phyloP scores from a whole-genome alignment of 1,284 basidiomycete species.

The Pseudozyma tsukubaensis region DNA sequence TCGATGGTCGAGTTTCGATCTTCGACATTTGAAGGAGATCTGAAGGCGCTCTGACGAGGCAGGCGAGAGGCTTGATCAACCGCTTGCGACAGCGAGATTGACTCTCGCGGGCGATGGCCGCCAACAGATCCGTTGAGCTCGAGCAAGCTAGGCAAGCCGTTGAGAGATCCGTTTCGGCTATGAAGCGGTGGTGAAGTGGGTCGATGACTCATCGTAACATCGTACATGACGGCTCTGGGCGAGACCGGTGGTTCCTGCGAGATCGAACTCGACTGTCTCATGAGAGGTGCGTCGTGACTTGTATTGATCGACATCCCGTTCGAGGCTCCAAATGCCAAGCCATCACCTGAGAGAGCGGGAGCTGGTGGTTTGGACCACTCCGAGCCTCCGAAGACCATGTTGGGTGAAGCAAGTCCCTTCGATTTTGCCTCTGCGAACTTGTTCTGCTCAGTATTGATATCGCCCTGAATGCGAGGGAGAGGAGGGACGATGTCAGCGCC shows the following conservation, averaged over 20 bases:
- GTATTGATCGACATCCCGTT: slow-evolving; percentile 3
- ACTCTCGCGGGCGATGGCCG: slow-evolving; percentile 32
- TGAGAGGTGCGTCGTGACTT: slow-evolving; percentile 2
- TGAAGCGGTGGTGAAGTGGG: slow-evolving; percentile 58
- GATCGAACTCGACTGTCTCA: slow-evolving; percentile 13
- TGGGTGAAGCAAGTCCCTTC: slow-evolving; percentile 41
- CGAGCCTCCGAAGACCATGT: slow-evolving; percentile 20
- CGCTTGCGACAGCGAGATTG: slow-evolving; percentile 48
- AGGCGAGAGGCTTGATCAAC: slow-evolving; percentile 36
- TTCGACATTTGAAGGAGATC: slow-evolving; percentile 13
- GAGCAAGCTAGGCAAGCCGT: slow-evolving; percentile 51
- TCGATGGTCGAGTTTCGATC: slow-evolving; percentile 12
- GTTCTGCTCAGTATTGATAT: slow-evolving; percentile 5
- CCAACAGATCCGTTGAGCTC: slow-evolving; percentile 37
- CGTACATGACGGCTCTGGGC: slow-evolving; percentile 60
- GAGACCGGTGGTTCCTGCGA: slow-evolving; percentile 30
- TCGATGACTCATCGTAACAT: slow-evolving; percentile 61
- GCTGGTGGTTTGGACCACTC: slow-evolving; percentile 19
- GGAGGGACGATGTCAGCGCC: slow-evolving; percentile 18
- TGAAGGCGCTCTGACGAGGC: slow-evolving; percentile 14
- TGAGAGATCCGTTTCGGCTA: slow-evolving; percentile 37
- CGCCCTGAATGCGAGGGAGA: slow-evolving; percentile 15
- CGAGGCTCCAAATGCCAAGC: neutral
- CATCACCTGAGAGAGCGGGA: neutral
- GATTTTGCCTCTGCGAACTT: slow-evolving; percentile 43